Percentiles rank a stretch among this genome's conserved stretches.
phyloP scores from a whole-genome alignment of 495 filamentous ascomycete genomes.

The Neurospora sp. region DNA sequence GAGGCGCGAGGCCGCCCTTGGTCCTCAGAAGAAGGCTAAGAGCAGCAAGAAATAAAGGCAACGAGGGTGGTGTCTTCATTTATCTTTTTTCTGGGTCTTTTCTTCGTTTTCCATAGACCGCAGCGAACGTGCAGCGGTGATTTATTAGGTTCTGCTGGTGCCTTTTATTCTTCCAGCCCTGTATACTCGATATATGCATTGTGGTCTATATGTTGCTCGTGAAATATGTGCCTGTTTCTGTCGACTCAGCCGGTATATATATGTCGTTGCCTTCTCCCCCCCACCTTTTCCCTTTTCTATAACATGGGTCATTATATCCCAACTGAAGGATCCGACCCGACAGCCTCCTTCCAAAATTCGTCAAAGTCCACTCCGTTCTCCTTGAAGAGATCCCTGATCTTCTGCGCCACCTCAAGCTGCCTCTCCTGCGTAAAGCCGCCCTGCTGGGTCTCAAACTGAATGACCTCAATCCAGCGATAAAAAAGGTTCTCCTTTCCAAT shows the following conservation, averaged over 20 bases:
- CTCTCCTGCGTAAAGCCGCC: conserved; percentile 63
- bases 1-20: conserved; percentile 52
- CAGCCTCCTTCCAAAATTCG: conserved; percentile 60
- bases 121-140: not conserved
- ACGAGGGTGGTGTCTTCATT: not conserved
- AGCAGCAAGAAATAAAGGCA: conserved; percentile 22
- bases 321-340: conserved; percentile 46
- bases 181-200: not conserved
- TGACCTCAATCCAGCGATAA: conserved; percentile 74
- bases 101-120: conserved; percentile 3
- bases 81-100: not conserved
- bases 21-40: conserved; percentile 23
- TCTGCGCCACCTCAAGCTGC: conserved; percentile 53
- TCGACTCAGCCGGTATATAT: not conserved
- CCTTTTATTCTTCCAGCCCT: not conserved
- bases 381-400: conserved; percentile 57
- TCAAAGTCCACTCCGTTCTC: conserved; percentile 66
- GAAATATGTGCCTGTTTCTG: not conserved
- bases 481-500: conserved; percentile 78
- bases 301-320: conserved; percentile 8
- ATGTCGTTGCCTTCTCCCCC: not conserved
- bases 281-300: not conserved
- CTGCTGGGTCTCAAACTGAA: conserved; percentile 69
- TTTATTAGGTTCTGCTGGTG: not conserved
- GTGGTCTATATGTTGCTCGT: conserved; percentile 7